phyloP scores from a whole-genome alignment of 2,329 filamentous ascomycete species.

The Coniochaeta pulveracea region DNA sequence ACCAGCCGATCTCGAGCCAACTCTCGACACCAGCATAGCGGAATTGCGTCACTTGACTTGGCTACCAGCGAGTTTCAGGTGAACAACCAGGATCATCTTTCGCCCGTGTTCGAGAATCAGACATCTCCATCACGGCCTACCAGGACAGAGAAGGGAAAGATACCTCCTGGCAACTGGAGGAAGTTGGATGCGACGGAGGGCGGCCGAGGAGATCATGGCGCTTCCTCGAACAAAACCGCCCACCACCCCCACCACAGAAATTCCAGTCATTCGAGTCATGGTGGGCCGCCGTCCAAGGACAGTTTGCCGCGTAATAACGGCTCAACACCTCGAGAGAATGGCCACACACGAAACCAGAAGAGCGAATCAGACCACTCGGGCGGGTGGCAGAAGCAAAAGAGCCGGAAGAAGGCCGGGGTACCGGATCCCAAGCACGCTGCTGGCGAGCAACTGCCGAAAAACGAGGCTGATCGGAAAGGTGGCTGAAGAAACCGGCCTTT shows the following conservation, averaged over 20 bases:
- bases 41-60: constrained; percentile 44
- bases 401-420: constrained; percentile 32
- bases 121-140: too few relatives aligned
- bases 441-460: constrained; percentile 43
- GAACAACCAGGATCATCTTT: constrained; percentile 40
- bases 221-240: too few relatives aligned
- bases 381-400: constrained; percentile 50
- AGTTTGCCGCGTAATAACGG: too few relatives aligned
- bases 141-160: too few relatives aligned
- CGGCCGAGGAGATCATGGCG: too few relatives aligned
- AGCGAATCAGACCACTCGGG: constrained; percentile 34
- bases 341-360: constrained; percentile 40
- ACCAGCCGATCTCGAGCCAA: constrained; percentile 13
- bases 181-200: too few relatives aligned
- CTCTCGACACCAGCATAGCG: constrained; percentile 32
- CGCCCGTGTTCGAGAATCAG: constrained; percentile 63
- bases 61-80: constrained; percentile 32
- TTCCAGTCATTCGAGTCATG: too few relatives aligned
- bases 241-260: too few relatives aligned
- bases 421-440: constrained; percentile 33
- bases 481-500: constrained; percentile 29
- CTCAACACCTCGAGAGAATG: constrained; percentile 38
- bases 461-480: constrained; percentile 51
- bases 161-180: too few relatives aligned
- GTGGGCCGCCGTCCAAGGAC: too few relatives aligned